Conservation (phyloP, 2,329 filamentous ascomycete genomes). For the Pseudocercospora ulei region DNA sequence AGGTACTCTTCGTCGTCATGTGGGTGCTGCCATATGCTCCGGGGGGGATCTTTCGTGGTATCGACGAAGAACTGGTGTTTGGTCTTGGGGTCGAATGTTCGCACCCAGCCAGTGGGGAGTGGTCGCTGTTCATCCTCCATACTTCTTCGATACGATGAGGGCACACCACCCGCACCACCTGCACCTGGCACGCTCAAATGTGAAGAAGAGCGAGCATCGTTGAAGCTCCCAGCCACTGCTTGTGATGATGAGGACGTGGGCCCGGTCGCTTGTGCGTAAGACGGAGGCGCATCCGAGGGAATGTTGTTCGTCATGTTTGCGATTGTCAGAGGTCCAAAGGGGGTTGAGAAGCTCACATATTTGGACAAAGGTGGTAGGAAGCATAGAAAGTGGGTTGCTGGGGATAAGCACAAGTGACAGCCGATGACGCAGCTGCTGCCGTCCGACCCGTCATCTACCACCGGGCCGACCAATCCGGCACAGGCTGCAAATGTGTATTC, state of each 20-base stretch:
- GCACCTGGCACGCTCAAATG: constrained; percentile 27
- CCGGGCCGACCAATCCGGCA: too few species aligned
- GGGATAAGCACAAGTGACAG: too few species aligned
- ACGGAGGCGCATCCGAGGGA: constrained; percentile 20
- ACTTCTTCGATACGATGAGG: constrained; percentile 44
- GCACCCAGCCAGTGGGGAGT: constrained; percentile 49
- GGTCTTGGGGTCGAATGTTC: constrained; percentile 46
- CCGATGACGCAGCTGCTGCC: too few species aligned
- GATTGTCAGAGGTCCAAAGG: too few species aligned
- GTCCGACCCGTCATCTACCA: too few species aligned
- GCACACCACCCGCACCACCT: constrained; percentile 44
- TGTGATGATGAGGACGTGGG: constrained; percentile 16
- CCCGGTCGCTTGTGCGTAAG: constrained; percentile 23
- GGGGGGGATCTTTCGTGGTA: constrained; percentile 46
- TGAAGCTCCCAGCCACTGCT: constrained; percentile 9
- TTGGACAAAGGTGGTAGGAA: too few species aligned
- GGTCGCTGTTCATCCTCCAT: constrained; percentile 54
- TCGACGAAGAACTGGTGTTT: constrained; percentile 56
- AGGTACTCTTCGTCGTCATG: constrained; percentile 52
- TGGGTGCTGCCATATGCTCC: constrained; percentile 53
- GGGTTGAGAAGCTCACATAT: too few species aligned
- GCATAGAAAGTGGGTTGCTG: too few species aligned
- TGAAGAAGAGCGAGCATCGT: constrained; percentile 12
- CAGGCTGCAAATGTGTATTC: too few species aligned
- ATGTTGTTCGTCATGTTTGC: too few species aligned